These are phyloP conservation scores for Lodderomyces oxycetoniae DNA, from an alignment of 1,139 yeast species.

Conservation along the genomic window DNA sequence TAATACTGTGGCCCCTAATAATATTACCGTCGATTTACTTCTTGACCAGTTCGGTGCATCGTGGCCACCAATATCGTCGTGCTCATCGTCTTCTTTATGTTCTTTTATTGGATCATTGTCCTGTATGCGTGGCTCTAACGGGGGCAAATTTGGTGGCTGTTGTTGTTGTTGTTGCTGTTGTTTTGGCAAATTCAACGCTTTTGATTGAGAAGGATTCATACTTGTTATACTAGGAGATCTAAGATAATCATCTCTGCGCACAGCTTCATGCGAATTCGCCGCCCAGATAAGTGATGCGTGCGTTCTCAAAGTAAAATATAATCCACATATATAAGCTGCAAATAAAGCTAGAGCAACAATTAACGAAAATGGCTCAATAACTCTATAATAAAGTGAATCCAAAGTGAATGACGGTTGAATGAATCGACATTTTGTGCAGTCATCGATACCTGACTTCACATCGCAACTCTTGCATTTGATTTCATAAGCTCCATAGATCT, in stretches of 20 bases:
- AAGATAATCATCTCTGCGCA: constrained; percentile 19
- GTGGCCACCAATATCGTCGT: constrained; percentile 51
- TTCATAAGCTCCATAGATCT: constrained; percentile 85
- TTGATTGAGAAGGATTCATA: constrained; percentile 10
- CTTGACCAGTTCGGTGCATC: constrained; percentile 98
- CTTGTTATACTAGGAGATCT: constrained; percentile 35
- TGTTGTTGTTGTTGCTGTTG: constrained; percentile 14
- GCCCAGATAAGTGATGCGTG: constrained; percentile 98
- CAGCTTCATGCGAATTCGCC: constrained; percentile 38
- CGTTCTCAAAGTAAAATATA: constrained; percentile 88
- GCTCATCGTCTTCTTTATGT: constrained; percentile 18
- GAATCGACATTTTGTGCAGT: constrained; percentile 72
- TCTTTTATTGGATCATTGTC: constrained; percentile 12
- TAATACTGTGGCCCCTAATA: constrained; percentile 76
- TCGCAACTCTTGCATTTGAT: constrained; percentile 59
- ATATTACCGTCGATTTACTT: constrained; percentile 75
- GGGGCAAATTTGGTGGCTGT: constrained; percentile 2
- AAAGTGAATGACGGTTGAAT: constrained; percentile 68
- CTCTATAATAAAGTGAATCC: constrained; percentile 57
- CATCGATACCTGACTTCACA: constrained; percentile 18
- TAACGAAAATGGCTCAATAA: constrained; percentile 76
- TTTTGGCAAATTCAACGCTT: too few relatives aligned
- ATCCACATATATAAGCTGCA: constrained; percentile 82
- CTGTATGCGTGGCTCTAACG: background rate
- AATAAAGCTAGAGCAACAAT: constrained; percentile 78